Conservation (phyloP, 1,284 basidiomycete species). For the Stygiomarasmius scandens region DNA sequence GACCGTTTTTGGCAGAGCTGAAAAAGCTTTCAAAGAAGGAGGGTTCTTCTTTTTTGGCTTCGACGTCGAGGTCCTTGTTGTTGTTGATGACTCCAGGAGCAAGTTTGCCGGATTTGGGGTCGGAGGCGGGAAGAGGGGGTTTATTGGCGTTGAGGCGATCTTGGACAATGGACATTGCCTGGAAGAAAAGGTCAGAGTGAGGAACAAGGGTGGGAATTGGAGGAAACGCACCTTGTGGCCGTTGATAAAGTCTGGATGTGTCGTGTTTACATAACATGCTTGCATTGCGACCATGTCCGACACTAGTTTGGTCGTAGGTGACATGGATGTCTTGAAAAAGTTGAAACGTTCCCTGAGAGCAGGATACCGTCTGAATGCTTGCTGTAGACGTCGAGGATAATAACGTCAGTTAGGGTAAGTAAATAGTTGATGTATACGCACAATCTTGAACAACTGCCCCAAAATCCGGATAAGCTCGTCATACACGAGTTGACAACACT, state of each 20-base stretch:
- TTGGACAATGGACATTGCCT: constrained; percentile 90
- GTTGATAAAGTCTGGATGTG: constrained; percentile 96
- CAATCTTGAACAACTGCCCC: constrained; percentile 90
- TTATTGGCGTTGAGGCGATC: constrained; percentile 85
- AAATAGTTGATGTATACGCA: constrained; percentile 47
- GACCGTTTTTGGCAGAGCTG: constrained; percentile 52
- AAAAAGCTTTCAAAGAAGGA: constrained; percentile 99
- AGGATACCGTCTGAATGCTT: constrained; percentile 94
- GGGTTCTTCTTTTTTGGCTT: constrained; percentile 83
- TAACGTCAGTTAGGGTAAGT: constrained; percentile 8
- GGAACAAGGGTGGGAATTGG: constrained; percentile 7
- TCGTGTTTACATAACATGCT: constrained; percentile 98
- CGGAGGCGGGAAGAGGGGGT: constrained; percentile 54
- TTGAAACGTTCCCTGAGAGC: constrained; percentile 93
- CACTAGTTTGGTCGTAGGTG: constrained; percentile 93
- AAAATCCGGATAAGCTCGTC: constrained; percentile 97
- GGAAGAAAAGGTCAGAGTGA: constrained; percentile 36
- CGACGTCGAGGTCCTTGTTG: constrained; percentile 91
- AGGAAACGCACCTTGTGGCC: constrained; percentile 79
- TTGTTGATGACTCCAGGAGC: constrained; percentile 78
- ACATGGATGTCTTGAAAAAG: constrained; percentile 95
- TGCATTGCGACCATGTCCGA: constrained; percentile 95
- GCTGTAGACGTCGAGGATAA: constrained; percentile 46
- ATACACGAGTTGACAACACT: constrained; percentile 94
- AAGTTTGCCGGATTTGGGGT: constrained; percentile 73